phyloP scores from a whole-genome alignment of 2,329 filamentous ascomycete genomes.

The Xylariaceae sp. region DNA sequence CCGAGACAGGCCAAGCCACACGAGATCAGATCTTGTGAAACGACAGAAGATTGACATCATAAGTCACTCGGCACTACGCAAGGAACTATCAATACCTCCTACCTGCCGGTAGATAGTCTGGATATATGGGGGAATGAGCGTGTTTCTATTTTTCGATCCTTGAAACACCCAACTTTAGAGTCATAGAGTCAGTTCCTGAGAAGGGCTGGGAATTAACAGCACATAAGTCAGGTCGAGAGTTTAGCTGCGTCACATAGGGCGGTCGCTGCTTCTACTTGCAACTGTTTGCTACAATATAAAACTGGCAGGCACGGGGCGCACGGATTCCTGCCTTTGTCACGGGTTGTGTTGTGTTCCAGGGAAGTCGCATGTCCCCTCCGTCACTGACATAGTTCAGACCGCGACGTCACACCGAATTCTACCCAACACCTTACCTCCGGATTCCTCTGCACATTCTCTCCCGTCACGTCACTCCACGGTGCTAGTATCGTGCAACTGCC shows the following conservation, averaged over 20 bases:
- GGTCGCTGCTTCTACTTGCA: neutral
- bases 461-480: neutral
- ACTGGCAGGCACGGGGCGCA: constrained; percentile 5
- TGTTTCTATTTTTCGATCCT: neutral
- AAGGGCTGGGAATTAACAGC: neutral
- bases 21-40: neutral
- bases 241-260: neutral
- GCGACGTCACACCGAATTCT: neutral
- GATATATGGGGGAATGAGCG: neutral
- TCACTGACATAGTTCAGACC: neutral
- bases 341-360: neutral
- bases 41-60: constrained; percentile 2
- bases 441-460: neutral
- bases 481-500: neutral
- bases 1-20: neutral
- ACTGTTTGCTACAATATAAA: neutral
- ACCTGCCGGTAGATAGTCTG: neutral
- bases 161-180: neutral
- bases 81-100: too few species aligned
- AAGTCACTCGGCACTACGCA: neutral
- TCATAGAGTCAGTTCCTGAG: neutral
- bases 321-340: neutral
- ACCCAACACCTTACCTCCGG: neutral
- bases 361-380: neutral
- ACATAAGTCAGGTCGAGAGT: neutral